A percentile compares a stretch with the other conserved stretches of the same genome.
phyloP scores from a whole-genome alignment of 495 filamentous ascomycete genomes.

The Lepidopterella palustris region DNA sequence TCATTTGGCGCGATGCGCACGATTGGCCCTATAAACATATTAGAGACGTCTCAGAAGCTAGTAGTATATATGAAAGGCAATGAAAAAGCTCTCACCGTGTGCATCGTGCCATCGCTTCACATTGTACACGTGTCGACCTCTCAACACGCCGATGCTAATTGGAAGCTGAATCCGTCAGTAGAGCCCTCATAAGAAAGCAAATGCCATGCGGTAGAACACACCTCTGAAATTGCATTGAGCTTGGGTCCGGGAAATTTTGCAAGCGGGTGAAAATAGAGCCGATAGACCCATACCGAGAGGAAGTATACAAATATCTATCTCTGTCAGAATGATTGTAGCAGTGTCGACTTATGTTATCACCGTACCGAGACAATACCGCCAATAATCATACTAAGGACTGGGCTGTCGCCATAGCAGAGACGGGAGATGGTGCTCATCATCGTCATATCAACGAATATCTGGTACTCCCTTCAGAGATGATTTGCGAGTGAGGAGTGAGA shows the following conservation, averaged over 20 bases:
- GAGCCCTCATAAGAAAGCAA: not conserved
- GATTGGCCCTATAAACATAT: not conserved
- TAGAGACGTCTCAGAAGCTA: not conserved
- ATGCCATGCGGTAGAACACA: not conserved
- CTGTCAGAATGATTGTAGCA: too few species aligned
- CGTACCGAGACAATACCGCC: too few species aligned
- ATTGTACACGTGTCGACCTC: constrained; percentile 3
- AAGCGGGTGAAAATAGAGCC: constrained; percentile 25
- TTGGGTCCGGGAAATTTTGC: constrained; percentile 18
- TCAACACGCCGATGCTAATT: constrained; percentile 14
- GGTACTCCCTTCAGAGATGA: too few species aligned
- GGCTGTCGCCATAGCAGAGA: too few species aligned
- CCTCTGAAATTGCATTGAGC: constrained; percentile 6
- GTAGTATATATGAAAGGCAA: not conserved
- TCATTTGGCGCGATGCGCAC: constrained; percentile 5
- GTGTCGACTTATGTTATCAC: too few species aligned
- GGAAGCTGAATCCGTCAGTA: constrained; percentile 10
- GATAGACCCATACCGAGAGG: too few species aligned
- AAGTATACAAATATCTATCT: too few species aligned
- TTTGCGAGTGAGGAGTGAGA: too few species aligned
- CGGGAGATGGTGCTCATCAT: too few species aligned
- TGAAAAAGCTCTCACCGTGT: not conserved
- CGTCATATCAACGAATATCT: too few species aligned
- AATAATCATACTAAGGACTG: too few species aligned
- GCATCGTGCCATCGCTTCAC: not conserved